These are phyloP conservation scores for Aspergillus uvarum DNA, from an alignment of 2,329 filamentous ascomycete genomes.

Conservation along the genomic window DNA sequence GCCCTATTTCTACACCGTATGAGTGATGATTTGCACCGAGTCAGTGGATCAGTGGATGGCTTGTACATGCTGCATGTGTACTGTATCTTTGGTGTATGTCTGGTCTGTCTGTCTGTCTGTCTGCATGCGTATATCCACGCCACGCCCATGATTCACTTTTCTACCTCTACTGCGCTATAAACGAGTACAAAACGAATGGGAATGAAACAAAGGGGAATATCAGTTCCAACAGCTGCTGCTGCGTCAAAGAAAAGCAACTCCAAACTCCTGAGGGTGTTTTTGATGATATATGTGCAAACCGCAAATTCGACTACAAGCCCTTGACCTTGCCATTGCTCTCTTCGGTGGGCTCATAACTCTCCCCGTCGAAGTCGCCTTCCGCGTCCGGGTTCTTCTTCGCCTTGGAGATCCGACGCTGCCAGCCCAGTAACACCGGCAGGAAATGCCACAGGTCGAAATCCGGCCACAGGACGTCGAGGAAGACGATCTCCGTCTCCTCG, in stretches of 20 bases:
- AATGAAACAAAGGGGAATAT: constrained; percentile 8
- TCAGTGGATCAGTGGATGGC: too few species aligned
- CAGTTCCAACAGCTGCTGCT: background rate
- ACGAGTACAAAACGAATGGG: background rate
- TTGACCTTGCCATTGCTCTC: constrained; percentile 33
- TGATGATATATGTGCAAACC: background rate
- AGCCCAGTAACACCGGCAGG: constrained; percentile 86
- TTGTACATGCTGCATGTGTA: too few species aligned
- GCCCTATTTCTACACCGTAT: background rate
- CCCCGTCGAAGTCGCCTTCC: constrained; percentile 60
- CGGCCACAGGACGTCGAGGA: constrained; percentile 89
- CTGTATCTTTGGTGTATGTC: background rate
- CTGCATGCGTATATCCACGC: constrained; percentile 2
- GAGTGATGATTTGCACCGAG: background rate
- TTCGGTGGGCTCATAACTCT: constrained; percentile 28
- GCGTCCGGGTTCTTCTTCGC: constrained; percentile 61
- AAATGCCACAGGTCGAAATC: constrained; percentile 95
- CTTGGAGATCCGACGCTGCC: constrained; percentile 68
- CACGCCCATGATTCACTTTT: constrained; percentile 1
- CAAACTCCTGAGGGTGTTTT: constrained; percentile 6
- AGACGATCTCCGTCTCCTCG: constrained; percentile 87
- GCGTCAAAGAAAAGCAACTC: constrained; percentile 1
- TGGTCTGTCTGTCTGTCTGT: background rate
- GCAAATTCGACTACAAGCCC: constrained; percentile 24
- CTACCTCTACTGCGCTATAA: background rate